Base-by-base conservation (phyloP, 805 yeast genomes). In the Nakazawaea ambrosiae region DNA sequence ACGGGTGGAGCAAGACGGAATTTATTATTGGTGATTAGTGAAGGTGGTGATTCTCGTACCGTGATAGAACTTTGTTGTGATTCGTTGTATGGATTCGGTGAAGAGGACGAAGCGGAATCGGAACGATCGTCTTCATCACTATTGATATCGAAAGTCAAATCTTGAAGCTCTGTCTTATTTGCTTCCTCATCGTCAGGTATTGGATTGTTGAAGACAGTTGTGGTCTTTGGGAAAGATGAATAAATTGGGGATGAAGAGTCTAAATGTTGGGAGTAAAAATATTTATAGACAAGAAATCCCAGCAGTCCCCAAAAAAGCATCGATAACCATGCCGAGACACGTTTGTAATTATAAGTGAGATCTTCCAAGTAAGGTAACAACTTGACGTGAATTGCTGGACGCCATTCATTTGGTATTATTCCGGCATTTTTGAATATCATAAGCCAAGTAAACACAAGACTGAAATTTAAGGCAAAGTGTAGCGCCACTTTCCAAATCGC, bases 391-490 rank as follows among this genome's bases (percentile, higher is more conserved):
- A 76, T 73, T 9, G 48, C 40, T 0, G 85, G 86, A 42, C 85
- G 60, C 45, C 68, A 61, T 4, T 56, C 57, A 20, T 59, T 65
- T 7, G 87, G 84, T 27, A 75, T 74, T 2, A 61, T 27, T 2
- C 75, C 76, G 1, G 84, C 83, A 48, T 76, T 66, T 51, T 75
- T 71, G 58, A 78, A 78, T 17, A 75, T 66, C 27, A 55, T 39
- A 29, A 78, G 55, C 84, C 84, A 78, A 16, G 66, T 46, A 27
- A 72, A 58, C 3, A 78, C 68, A 0, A 76, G 77, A 2, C 65
- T 51, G 51, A 78, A 78, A 50, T 73, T 75, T 31, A 65, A 42
- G 30, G 55, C 43, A 42, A 77, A 77, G 44, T 66, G 70, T 8
- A 26, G 28, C 14, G 8, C 10, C 8, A 26, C 14, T 26, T 14